Conservation (phyloP, 139 green algal species). For the Raphidocelis subcapitata region DNA sequence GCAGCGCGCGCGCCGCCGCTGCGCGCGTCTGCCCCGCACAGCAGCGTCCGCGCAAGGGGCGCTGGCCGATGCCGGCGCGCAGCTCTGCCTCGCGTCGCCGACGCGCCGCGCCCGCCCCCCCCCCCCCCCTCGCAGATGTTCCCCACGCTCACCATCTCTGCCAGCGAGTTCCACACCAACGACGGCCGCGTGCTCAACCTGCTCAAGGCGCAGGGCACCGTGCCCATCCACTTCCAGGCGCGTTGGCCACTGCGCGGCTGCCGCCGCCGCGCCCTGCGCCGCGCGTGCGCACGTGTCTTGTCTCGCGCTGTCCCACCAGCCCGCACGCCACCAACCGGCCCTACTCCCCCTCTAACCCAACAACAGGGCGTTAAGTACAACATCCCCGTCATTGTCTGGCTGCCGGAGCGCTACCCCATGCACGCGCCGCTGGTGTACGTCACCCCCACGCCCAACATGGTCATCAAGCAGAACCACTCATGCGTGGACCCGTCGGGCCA, state of each 20-base stretch:
- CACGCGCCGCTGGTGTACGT: slow-evolving; percentile 77
- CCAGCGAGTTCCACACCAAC: slow-evolving; percentile 56
- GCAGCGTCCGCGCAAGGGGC: no score
- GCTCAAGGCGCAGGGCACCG: slow-evolving; percentile 81
- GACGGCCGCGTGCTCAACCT: slow-evolving; percentile 60
- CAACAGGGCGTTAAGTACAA: slow-evolving; percentile 86
- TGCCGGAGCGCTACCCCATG: slow-evolving; percentile 78
- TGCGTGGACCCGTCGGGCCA: slow-evolving; percentile 75
- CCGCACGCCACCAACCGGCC: no score
- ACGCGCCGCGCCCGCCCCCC: no score
- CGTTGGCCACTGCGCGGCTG: not conserved
- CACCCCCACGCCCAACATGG: slow-evolving; percentile 83
- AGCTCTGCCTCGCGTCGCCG: no score
- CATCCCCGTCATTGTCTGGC: slow-evolving; percentile 87
- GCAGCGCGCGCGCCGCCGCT: no score
- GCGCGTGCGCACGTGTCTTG: not conserved
- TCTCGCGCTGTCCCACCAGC: not conserved
- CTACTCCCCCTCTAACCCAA: not conserved
- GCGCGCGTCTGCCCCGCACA: no score
- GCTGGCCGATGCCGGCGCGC: no score
- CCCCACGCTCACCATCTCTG: slow-evolving; percentile 51
- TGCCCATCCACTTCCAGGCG: slow-evolving; percentile 86
- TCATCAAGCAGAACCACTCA: slow-evolving; percentile 81
- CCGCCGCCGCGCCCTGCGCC: no score
- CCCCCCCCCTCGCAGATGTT: slow-evolving; percentile 56